phyloP scores from a whole-genome alignment of 805 yeast genomes.

The Cyberlindnera petersonii region DNA sequence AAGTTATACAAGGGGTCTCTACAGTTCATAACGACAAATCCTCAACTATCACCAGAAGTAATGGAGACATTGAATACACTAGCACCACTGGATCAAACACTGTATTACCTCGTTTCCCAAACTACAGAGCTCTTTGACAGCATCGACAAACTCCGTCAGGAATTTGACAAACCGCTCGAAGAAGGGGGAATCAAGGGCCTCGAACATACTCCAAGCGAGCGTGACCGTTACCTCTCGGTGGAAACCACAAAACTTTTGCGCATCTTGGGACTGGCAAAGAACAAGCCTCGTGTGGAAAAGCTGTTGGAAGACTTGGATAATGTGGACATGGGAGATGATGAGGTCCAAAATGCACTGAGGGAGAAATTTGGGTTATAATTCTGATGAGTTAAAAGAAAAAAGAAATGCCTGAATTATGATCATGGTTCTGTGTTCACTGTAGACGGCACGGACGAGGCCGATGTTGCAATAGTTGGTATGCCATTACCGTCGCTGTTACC shows the following conservation, averaged over 20 bases:
- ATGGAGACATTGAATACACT: conserved; percentile 31
- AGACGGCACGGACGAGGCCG: background rate
- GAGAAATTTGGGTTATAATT: conserved; percentile 19
- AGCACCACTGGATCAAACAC: conserved; percentile 44
- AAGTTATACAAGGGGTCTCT: conserved; percentile 32
- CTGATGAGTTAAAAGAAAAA: background rate
- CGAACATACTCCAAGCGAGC: conserved; percentile 28
- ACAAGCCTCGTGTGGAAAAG: conserved; percentile 23
- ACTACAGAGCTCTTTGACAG: conserved; percentile 30
- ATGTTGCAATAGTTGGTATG: background rate
- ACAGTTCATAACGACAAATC: conserved; percentile 22
- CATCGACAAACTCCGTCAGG: conserved; percentile 7
- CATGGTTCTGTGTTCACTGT: conserved; percentile 4
- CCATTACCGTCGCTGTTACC: conserved; percentile 3
- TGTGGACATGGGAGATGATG: conserved; percentile 21
- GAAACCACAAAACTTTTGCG: conserved; percentile 34
- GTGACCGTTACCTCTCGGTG: conserved; percentile 40
- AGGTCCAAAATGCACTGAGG: conserved; percentile 18
- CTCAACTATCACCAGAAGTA: conserved; percentile 10
- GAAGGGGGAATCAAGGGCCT: conserved; percentile 15
- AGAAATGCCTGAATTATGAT: background rate
- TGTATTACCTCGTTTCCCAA: conserved; percentile 42
- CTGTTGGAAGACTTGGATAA: conserved; percentile 19
- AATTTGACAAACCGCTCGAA: conserved; percentile 9
- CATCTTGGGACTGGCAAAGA: conserved; percentile 21